Conservation (phyloP, 2,329 filamentous ascomycete species). For the Dendryphion nanum region DNA sequence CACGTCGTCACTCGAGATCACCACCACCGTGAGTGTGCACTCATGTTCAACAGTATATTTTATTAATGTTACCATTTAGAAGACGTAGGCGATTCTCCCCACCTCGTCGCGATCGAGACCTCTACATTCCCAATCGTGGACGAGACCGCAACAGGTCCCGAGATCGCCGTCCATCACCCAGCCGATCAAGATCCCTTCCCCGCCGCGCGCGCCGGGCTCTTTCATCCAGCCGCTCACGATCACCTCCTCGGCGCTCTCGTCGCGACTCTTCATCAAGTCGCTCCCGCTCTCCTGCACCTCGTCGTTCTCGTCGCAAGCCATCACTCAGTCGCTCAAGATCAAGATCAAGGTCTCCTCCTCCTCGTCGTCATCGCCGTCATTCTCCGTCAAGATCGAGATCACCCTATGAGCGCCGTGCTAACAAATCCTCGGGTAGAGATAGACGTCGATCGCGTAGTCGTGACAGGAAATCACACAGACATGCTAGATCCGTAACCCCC, state of each 20-base stretch:
- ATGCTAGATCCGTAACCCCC: slow-evolving; percentile 50
- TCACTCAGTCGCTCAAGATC: slow-evolving; percentile 12
- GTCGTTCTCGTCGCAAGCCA: slow-evolving; percentile 19
- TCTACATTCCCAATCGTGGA: slow-evolving; percentile 53
- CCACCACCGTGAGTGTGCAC: slow-evolving; percentile 41
- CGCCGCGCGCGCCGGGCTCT: slow-evolving; percentile 3
- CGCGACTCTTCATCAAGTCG: neutral
- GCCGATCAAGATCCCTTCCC: slow-evolving; percentile 5
- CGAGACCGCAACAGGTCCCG: slow-evolving; percentile 33
- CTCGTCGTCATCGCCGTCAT: slow-evolving; percentile 13
- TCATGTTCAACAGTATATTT: no score
- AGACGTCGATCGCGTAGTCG: slow-evolving; percentile 39
- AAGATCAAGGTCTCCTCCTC: slow-evolving; percentile 1
- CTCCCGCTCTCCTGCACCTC: slow-evolving; percentile 24
- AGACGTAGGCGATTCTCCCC: slow-evolving; percentile 48
- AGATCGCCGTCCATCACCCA: neutral
- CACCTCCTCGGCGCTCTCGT: slow-evolving; percentile 19
- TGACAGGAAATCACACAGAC: slow-evolving; percentile 8
- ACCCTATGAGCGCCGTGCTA: slow-evolving; percentile 1
- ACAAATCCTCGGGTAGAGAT: slow-evolving; percentile 3
- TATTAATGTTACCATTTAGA: no score
- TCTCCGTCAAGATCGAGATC: slow-evolving; percentile 2
- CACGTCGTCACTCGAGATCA: slow-evolving; percentile 51
- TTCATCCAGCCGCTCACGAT: slow-evolving; percentile 27
- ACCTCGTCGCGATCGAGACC: slow-evolving; percentile 53